Percentiles rank a stretch among this genome's conserved stretches.
phyloP scores from a whole-genome alignment of 164 flowering plant genomes.

The Dillenia suffruticosa region DNA sequence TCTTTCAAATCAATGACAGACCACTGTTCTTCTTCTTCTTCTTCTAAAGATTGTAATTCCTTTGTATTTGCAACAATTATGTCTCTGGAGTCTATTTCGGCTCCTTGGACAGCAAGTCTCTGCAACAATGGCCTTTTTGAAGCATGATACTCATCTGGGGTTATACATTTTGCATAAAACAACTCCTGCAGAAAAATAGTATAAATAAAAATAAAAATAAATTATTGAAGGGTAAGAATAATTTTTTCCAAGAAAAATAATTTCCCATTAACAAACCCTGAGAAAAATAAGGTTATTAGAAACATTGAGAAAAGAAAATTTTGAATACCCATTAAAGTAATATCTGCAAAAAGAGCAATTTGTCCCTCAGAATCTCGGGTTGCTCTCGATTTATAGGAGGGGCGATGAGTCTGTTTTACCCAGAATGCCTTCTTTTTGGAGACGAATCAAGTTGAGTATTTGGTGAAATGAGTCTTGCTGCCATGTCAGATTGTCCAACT shows the following conservation, averaged over 20 bases:
- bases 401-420: slow-evolving; percentile 53
- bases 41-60: background rate
- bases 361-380: slow-evolving; percentile 63
- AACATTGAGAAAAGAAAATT: too few relatives aligned
- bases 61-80: slow-evolving; percentile 36
- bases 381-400: slow-evolving; percentile 60
- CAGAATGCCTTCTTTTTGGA: slow-evolving; percentile 75
- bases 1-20: slow-evolving; percentile 75
- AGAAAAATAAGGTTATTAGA: too few relatives aligned
- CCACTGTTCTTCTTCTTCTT: slow-evolving; percentile 69
- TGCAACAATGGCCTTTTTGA: slow-evolving; percentile 86
- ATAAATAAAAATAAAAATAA: background rate
- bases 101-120: slow-evolving; percentile 89
- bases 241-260: background rate
- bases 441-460: slow-evolving; percentile 78
- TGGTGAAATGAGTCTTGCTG: slow-evolving; percentile 93
- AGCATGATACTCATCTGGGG: slow-evolving; percentile 78
- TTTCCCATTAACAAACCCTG: background rate
- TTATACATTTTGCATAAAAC: slow-evolving; percentile 77
- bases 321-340: too few relatives aligned
- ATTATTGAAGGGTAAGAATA: background rate
- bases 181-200: slow-evolving; percentile 47
- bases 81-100: slow-evolving; percentile 61
- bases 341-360: slow-evolving; percentile 89
- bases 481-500: slow-evolving; percentile 91